A percentile compares a stretch with the other conserved stretches of the same genome.
Conservation (phyloP, 129 eudicot genomes). For the Saussurea involucrata region DNA sequence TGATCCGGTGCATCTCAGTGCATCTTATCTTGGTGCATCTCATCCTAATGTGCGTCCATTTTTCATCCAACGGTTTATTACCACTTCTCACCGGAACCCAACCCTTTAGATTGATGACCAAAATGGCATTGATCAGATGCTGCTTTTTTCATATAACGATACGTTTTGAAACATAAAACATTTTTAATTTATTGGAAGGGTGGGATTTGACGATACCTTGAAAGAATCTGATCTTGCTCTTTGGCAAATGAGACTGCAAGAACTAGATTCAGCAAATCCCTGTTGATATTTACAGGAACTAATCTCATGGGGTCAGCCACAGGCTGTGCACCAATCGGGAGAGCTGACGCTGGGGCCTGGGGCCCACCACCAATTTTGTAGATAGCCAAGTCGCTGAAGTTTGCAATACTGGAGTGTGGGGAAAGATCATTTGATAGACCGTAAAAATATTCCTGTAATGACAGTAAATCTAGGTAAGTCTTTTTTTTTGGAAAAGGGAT, state of each 20-base stretch:
- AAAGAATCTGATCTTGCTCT: constrained; percentile 83
- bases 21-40: no score
- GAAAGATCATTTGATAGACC: constrained; percentile 92
- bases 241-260: constrained; percentile 93
- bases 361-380: constrained; percentile 96
- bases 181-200: background rate
- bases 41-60: no score
- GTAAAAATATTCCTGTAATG: constrained; percentile 82
- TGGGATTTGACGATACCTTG: constrained; percentile 54
- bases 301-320: constrained; percentile 86
- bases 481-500: no score
- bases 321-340: constrained; percentile 97
- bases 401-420: constrained; percentile 82
- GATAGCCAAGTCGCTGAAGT: constrained; percentile 72
- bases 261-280: constrained; percentile 74
- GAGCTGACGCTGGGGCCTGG: constrained; percentile 96
- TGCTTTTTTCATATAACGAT: background rate
- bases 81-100: no score
- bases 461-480: background rate
- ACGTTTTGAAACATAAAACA: background rate
- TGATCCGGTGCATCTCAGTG: no score
- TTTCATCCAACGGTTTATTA: no score
- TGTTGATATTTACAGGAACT: constrained; percentile 63
- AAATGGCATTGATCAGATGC: background rate
- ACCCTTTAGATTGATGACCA: no score